Conservation (phyloP, 352 stramenopile species). For the Phytophthora tentaculata region DNA sequence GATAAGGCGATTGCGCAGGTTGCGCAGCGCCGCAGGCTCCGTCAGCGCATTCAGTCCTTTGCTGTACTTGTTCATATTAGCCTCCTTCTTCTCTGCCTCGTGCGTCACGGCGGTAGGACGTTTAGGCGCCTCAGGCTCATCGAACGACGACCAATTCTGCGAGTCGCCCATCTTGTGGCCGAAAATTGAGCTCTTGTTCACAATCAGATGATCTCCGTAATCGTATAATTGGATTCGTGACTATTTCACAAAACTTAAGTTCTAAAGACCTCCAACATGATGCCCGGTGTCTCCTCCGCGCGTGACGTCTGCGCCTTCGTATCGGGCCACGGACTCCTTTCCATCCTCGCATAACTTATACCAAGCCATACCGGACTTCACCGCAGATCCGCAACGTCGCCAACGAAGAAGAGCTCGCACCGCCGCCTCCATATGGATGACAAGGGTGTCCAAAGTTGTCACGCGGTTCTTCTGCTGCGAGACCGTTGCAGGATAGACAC, state of each 20-base stretch:
- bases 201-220: background rate
- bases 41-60: slow-evolving; percentile 21
- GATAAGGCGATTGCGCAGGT: slow-evolving; percentile 74
- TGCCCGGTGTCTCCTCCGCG: slow-evolving; percentile 29
- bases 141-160: slow-evolving; percentile 86
- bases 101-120: slow-evolving; percentile 17
- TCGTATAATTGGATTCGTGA: background rate
- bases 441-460: slow-evolving; percentile 46
- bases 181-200: slow-evolving; percentile 7
- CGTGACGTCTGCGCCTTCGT: slow-evolving; percentile 15
- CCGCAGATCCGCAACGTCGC: background rate
- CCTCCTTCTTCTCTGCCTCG: slow-evolving; percentile 5
- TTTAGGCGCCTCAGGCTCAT: slow-evolving; percentile 47
- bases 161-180: slow-evolving; percentile 66
- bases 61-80: slow-evolving; percentile 1
- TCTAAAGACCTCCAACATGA: slow-evolving; percentile 16
- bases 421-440: slow-evolving; percentile 17
- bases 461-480: slow-evolving; percentile 70
- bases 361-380: slow-evolving; percentile 19
- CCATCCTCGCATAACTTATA: slow-evolving; percentile 18
- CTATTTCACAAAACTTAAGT: background rate
- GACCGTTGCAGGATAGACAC: slow-evolving; percentile 6
- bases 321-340: slow-evolving; percentile 9
- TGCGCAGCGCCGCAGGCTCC: slow-evolving; percentile 48
- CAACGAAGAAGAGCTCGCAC: slow-evolving; percentile 10